Percentiles rank a stretch among this genome's conserved stretches.
Evolutionary conservation across 129 eudicot genomes (phyloP).

Genomic region (Dittrichia graveolens): DNA sequence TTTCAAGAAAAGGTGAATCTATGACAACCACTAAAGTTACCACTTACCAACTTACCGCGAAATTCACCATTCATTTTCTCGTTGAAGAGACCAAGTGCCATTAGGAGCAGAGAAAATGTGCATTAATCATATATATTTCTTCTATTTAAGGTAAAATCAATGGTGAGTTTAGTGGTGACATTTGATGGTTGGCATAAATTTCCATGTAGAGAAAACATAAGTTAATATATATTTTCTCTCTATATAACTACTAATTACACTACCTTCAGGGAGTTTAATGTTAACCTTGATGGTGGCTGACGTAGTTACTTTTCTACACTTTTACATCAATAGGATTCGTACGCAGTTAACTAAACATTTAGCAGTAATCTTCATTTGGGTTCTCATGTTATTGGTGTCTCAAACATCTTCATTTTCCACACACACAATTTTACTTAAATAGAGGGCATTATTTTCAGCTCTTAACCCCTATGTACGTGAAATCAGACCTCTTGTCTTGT

Average conservation of each 20-base stretch:
- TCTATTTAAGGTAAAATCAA: not conserved
- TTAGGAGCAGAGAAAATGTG: slow-evolving; percentile 3
- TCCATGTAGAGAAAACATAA: not conserved
- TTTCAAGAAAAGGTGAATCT: not conserved
- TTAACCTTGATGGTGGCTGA: not conserved
- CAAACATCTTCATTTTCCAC: not conserved
- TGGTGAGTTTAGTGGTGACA: slow-evolving; percentile 8
- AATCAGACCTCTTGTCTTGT: not conserved
- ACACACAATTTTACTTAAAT: not conserved
- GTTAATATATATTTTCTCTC: not conserved
- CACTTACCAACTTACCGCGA: not conserved
- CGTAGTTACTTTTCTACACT: not conserved
- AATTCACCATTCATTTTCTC: not conserved
- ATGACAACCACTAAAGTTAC: slow-evolving; percentile 15
- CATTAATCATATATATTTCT: not conserved
- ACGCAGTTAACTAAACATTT: slow-evolving; percentile 7
- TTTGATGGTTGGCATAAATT: slow-evolving; percentile 14
- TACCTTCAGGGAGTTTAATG: slow-evolving; percentile 5
- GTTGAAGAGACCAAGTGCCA: not conserved
- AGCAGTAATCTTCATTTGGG: not conserved
- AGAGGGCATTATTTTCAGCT: not conserved
- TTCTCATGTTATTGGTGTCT: not conserved
- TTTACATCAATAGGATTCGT: not conserved
- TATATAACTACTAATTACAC: not conserved
- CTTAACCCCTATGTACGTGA: not conserved